Conservation (phyloP, 2,329 filamentous ascomycete genomes). For the Penicillium digitatum region DNA sequence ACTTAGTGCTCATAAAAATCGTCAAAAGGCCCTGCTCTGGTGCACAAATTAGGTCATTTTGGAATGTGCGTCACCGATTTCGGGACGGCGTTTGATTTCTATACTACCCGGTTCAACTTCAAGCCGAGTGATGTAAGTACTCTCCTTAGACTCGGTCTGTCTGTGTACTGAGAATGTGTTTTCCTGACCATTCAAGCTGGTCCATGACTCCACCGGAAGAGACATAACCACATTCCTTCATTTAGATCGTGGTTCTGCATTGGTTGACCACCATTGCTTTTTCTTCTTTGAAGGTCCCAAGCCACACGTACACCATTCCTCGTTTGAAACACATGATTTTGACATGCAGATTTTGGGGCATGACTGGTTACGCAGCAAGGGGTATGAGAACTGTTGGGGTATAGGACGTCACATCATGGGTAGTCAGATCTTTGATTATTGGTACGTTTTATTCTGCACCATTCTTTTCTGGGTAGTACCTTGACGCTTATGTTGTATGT, state of each 20-base stretch:
- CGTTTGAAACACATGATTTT: slow-evolving; percentile 8
- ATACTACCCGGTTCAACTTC: neutral
- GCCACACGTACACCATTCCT: slow-evolving; percentile 5
- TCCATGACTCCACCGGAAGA: neutral
- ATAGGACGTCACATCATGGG: slow-evolving; percentile 11
- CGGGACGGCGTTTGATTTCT: neutral
- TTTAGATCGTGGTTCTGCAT: slow-evolving; percentile 3
- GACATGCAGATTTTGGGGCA: slow-evolving; percentile 9
- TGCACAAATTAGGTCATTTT: neutral
- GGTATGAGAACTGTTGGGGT: slow-evolving; percentile 6
- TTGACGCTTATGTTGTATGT: too few relatives aligned
- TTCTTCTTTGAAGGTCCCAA: neutral
- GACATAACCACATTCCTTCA: neutral
- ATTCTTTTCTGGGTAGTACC: neutral
- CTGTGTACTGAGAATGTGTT: neutral
- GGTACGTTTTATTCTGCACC: neutral
- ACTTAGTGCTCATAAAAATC: neutral
- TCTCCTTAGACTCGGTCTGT: neutral
- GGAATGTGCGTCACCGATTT: neutral
- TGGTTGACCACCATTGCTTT: slow-evolving; percentile 7
- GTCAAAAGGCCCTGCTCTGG: neutral
- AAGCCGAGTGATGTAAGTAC: neutral
- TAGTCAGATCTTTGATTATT: slow-evolving; percentile 15
- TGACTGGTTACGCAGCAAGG: slow-evolving; percentile 1
- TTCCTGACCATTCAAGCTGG: neutral